A percentile compares a stretch with the other conserved stretches of the same genome.
phyloP scores from a whole-genome alignment of 148 eudicot species.

The Amaranthus hypochondriacus region DNA sequence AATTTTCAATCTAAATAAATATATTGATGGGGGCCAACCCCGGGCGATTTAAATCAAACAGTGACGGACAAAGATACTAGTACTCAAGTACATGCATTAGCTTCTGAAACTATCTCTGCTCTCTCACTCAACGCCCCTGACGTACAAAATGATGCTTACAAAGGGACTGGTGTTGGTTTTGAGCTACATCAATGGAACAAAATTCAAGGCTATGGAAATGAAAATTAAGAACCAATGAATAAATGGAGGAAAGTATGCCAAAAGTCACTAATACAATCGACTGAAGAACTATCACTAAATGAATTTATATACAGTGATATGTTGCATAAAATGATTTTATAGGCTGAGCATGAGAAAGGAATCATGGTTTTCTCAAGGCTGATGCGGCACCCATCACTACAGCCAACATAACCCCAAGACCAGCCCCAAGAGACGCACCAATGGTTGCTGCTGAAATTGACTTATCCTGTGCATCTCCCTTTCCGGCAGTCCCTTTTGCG shows the following conservation, averaged over 20 bases:
- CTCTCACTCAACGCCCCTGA: no score
- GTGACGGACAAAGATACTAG: no score
- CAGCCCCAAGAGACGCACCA: constrained; percentile 95
- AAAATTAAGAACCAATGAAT: constrained; percentile 19
- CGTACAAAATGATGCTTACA: no score
- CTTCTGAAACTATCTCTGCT: no score
- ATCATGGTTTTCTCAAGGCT: constrained; percentile 89
- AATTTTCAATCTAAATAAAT: no score
- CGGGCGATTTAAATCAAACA: no score
- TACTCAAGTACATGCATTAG: no score
- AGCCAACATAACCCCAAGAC: constrained; percentile 84
- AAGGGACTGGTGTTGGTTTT: not conserved
- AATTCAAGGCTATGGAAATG: not conserved
- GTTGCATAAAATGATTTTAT: not conserved
- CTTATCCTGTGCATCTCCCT: constrained; percentile 52
- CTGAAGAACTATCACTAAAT: constrained; percentile 4
- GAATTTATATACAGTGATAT: constrained; percentile 22
- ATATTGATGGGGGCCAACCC: no score
- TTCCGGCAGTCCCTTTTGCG: constrained; percentile 40
- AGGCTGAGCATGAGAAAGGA: not conserved
- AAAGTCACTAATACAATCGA: constrained; percentile 4
- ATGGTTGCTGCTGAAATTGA: constrained; percentile 75
- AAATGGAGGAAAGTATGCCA: constrained; percentile 15
- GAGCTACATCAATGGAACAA: not conserved
- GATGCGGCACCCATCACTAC: constrained; percentile 99